These are phyloP conservation scores for Xylaria polymorpha DNA, from an alignment of 2,329 filamentous ascomycete genomes.

Conservation along the genomic window DNA sequence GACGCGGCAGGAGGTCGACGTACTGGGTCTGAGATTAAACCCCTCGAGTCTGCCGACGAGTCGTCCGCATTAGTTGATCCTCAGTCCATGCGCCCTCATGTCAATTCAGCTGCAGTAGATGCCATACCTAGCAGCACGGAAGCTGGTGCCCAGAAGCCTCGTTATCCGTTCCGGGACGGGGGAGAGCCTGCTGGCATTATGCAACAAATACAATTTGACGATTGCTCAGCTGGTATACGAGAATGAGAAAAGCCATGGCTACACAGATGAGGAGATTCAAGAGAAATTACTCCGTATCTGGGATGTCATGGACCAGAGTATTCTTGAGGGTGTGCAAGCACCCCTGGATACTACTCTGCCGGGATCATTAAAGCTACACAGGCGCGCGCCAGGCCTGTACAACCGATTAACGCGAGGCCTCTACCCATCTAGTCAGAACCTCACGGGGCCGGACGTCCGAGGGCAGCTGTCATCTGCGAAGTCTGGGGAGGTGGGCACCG, in stretches of 20 bases:
- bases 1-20: conserved; percentile 60
- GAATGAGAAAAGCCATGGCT: conserved; percentile 64
- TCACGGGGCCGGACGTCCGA: conserved; percentile 31
- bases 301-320: conserved; percentile 64
- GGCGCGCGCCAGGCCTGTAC: conserved; percentile 60
- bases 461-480: conserved; percentile 38
- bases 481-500: conserved; percentile 1
- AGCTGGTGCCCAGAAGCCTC: conserved; percentile 51
- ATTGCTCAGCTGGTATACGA: conserved; percentile 65
- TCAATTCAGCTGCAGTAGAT: conserved; percentile 34
- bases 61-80: conserved; percentile 35
- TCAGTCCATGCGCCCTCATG: conserved; percentile 21
- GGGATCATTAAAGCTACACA: conserved; percentile 60
- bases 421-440: conserved; percentile 53
- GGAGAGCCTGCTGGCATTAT: conserved; percentile 58
- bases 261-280: conserved; percentile 61
- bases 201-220: conserved; percentile 62
- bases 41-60: conserved; percentile 45
- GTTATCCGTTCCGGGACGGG: conserved; percentile 62
- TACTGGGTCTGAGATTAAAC: conserved; percentile 58
- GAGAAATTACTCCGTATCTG: conserved; percentile 61
- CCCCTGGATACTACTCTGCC: conserved; percentile 56
- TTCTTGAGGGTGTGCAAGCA: conserved; percentile 61
- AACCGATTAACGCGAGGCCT: conserved; percentile 58
- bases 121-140: conserved; percentile 26